Evolutionary conservation across 495 filamentous ascomycete species (phyloP).

Genomic region (Podospora pseudoanserina): DNA sequence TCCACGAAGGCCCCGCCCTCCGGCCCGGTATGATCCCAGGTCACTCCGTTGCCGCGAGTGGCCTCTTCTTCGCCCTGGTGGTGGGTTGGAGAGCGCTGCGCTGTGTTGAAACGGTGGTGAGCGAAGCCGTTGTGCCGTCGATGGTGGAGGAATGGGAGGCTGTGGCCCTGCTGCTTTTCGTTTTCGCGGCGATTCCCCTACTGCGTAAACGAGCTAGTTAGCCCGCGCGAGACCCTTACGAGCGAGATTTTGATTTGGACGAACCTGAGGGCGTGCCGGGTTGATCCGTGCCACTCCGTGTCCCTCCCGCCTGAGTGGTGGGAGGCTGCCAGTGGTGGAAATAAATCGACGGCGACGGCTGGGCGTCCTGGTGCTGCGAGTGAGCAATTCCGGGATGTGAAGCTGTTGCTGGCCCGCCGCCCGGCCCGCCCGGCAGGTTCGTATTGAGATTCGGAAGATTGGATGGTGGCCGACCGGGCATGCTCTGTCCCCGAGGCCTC

Average conservation of each 20-base stretch:
- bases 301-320: conserved; percentile 51
- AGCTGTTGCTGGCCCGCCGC: conserved; percentile 17
- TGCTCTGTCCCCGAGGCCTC: conserved; percentile 39
- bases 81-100: conserved; percentile 51
- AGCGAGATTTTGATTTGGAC: conserved; percentile 53
- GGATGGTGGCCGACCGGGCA: conserved; percentile 33
- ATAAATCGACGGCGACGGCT: conserved; percentile 65
- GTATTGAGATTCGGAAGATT: conserved; percentile 36
- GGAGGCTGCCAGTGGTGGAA: conserved; percentile 94
- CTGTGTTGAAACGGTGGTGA: conserved; percentile 57
- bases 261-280: conserved; percentile 65
- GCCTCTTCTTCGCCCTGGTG: conserved; percentile 57
- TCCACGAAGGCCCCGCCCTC: conserved; percentile 34
- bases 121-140: conserved; percentile 47
- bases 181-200: conserved; percentile 66
- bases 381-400: conserved; percentile 33
- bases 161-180: conserved; percentile 66
- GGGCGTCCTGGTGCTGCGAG: conserved; percentile 44
- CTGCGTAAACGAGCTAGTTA: conserved; percentile 49
- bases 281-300: conserved; percentile 51
- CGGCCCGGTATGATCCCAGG: conserved; percentile 48
- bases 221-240: conserved; percentile 44
- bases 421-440: conserved; percentile 28
- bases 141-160: conserved; percentile 54
- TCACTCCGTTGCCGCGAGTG: conserved; percentile 71